Percentiles rank a stretch among this genome's conserved stretches.
Evolutionary conservation across 495 filamentous ascomycete genomes (phyloP).

Genomic region (Monascus purpureus): DNA sequence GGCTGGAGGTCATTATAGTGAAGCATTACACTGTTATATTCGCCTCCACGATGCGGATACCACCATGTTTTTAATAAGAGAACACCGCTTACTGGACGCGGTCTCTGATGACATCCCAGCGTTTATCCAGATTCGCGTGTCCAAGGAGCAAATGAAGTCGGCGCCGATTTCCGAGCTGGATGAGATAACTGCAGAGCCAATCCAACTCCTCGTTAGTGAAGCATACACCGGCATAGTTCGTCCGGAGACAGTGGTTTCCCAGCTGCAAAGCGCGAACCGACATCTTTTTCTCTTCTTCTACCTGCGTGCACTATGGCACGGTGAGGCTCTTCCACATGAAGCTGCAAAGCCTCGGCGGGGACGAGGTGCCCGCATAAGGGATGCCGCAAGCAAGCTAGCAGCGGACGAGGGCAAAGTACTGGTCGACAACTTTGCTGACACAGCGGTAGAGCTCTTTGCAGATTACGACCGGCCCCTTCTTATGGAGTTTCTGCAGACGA

Average conservation of each 20-base stretch:
- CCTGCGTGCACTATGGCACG: slow-evolving; percentile 70
- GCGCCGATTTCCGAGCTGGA: slow-evolving; percentile 60
- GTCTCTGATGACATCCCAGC: slow-evolving; percentile 79
- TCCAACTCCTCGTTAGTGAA: slow-evolving; percentile 77
- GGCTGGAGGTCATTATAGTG: slow-evolving; percentile 59
- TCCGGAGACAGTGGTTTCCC: slow-evolving; percentile 60
- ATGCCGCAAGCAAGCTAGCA: slow-evolving; percentile 30
- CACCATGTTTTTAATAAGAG: slow-evolving; percentile 69
- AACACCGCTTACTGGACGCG: slow-evolving; percentile 72
- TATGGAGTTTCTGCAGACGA: slow-evolving; percentile 74
- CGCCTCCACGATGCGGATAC: slow-evolving; percentile 80
- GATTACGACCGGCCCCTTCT: slow-evolving; percentile 64
- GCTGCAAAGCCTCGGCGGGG: slow-evolving; percentile 24
- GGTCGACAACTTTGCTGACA: slow-evolving; percentile 72
- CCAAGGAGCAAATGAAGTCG: slow-evolving; percentile 50
- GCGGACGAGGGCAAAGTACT: slow-evolving; percentile 56
- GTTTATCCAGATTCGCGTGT: slow-evolving; percentile 75
- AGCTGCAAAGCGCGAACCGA: slow-evolving; percentile 43
- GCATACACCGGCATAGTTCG: slow-evolving; percentile 76
- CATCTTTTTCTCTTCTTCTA: slow-evolving; percentile 85
- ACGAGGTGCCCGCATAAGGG: slow-evolving; percentile 22
- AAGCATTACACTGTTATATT: slow-evolving; percentile 81
- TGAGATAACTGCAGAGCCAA: slow-evolving; percentile 62
- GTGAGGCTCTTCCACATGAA: slow-evolving; percentile 37
- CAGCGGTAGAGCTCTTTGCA: slow-evolving; percentile 73